Conservation (phyloP, 2,329 filamentous ascomycete genomes). For the Chaetomium olivaceum region DNA sequence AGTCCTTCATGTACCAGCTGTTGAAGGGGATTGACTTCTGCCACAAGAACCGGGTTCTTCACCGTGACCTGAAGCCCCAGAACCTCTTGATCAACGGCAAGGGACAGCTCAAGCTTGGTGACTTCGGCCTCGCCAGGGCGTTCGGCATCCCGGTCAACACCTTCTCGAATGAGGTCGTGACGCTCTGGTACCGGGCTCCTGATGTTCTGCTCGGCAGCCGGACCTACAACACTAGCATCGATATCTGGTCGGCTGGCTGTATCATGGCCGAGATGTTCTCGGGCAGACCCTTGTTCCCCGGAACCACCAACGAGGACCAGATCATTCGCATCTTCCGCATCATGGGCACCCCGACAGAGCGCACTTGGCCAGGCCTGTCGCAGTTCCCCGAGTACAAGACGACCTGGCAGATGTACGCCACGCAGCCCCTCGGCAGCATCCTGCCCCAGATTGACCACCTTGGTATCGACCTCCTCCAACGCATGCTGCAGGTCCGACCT, state of each 20-base stretch:
- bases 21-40: conserved; percentile 96
- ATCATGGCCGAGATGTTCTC: conserved; percentile 99
- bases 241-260: conserved; percentile 98
- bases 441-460: conserved; percentile 85
- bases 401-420: conserved; percentile 91
- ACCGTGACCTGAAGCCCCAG: conserved; percentile 94
- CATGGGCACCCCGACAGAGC: conserved; percentile 96
- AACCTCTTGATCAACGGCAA: conserved; percentile 94
- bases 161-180: conserved; percentile 97
- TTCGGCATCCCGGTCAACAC: conserved; percentile 98
- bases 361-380: conserved; percentile 92
- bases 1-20: conserved; percentile 98
- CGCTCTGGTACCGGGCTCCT: conserved; percentile 94
- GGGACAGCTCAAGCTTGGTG: conserved; percentile 85
- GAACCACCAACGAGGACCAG: conserved; percentile 97
- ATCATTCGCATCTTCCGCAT: conserved; percentile 95
- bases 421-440: conserved; percentile 83
- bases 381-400: conserved; percentile 97
- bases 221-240: conserved; percentile 99
- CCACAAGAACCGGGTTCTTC: conserved; percentile 93
- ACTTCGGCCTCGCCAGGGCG: conserved; percentile 90
- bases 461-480: conserved; percentile 82
- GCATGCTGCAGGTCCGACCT: conserved; percentile 89
- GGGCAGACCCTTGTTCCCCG: conserved; percentile 89
- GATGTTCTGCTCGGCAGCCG: conserved; percentile 91